Evolutionary conservation across 2,329 filamentous ascomycete species (phyloP).

Genomic region (Lecanicillium sp.): DNA sequence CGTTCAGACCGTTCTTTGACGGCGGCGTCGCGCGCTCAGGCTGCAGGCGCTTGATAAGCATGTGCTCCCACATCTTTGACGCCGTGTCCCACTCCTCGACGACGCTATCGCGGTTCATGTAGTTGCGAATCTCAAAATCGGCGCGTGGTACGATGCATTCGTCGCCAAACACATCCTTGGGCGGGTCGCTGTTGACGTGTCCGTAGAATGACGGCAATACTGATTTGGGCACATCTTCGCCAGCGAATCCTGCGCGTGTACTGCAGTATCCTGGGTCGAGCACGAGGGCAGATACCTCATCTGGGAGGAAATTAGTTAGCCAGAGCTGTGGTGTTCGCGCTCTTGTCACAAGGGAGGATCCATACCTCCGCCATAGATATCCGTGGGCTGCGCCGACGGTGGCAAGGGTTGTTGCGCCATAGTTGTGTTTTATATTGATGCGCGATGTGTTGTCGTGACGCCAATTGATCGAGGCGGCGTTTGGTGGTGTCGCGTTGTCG

Average conservation of each 20-base stretch:
- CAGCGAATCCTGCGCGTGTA: slow-evolving; percentile 90
- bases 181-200: slow-evolving; percentile 35
- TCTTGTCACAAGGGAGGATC: slow-evolving; percentile 10
- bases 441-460: slow-evolving; percentile 3
- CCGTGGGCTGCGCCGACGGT: slow-evolving; percentile 49
- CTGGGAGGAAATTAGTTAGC: slow-evolving; percentile 24
- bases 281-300: slow-evolving; percentile 95
- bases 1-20: slow-evolving; percentile 71
- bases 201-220: slow-evolving; percentile 89
- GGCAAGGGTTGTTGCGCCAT: slow-evolving; percentile 51
- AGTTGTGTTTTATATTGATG: slow-evolving; percentile 13
- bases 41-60: slow-evolving; percentile 81
- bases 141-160: slow-evolving; percentile 73
- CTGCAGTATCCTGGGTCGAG: slow-evolving; percentile 90
- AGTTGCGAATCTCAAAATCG: slow-evolving; percentile 79
- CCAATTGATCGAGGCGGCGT: slow-evolving; percentile 18
- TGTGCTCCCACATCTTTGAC: slow-evolving; percentile 83
- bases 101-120: slow-evolving; percentile 79
- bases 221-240: slow-evolving; percentile 94
- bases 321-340: slow-evolving; percentile 4
- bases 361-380: slow-evolving; percentile 56
- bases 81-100: slow-evolving; percentile 97
- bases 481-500: slow-evolving; percentile 1
- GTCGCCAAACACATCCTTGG: slow-evolving; percentile 72
- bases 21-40: slow-evolving; percentile 63